Base-by-base conservation (phyloP, 257 asterid species). In the Euphrasia confusa region DNA sequence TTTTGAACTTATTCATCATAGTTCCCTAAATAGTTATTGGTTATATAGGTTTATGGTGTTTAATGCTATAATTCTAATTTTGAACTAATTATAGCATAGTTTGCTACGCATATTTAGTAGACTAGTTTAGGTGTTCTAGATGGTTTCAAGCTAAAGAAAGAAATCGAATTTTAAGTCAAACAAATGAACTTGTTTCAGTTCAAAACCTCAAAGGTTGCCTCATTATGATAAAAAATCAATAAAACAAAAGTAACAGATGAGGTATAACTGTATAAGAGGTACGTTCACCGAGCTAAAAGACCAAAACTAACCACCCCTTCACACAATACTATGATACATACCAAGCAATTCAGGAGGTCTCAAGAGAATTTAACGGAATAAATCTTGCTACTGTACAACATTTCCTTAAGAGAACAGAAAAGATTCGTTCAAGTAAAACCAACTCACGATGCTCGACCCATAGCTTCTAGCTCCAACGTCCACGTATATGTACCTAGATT, bases 401-500 rank as follows among this genome's bases (percentile, higher is more conserved):
- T 69, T 63, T 42, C 65, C 50, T 69, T 72, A 17, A 47, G 37
- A 67, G 67, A 61, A 64, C 44, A 67, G 61, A 54, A 74, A 67
- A 63, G 72, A 73, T 65, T 14, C 10, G 8, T 92, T 92, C 83
- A 86, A 88, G 32, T 21, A 21, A 21, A 92, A 92, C 97, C 97
- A 92, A 71, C 98, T 92, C 66, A 92, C 97, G 11, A 92, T 92
- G 70, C 98, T 92, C 24, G 97, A 92, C 1, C 98, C 98, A 5
- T 92, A 92, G 81, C 98, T 89, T 72, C 98, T 79, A 4, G 95
- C 75, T 47, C 98, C 98, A 32, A 92, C 98, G 74, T 92, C 98
- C 21, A 92, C 82, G 47, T 92, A 92, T 4, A 89, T 81, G 4
- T 89, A 92, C 52, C 82, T 78, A 28, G 72, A 83, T 89, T 81